Evolutionary conservation across 2,329 filamentous ascomycete species (phyloP).

Genomic region (Aspergillus phoenicis): DNA sequence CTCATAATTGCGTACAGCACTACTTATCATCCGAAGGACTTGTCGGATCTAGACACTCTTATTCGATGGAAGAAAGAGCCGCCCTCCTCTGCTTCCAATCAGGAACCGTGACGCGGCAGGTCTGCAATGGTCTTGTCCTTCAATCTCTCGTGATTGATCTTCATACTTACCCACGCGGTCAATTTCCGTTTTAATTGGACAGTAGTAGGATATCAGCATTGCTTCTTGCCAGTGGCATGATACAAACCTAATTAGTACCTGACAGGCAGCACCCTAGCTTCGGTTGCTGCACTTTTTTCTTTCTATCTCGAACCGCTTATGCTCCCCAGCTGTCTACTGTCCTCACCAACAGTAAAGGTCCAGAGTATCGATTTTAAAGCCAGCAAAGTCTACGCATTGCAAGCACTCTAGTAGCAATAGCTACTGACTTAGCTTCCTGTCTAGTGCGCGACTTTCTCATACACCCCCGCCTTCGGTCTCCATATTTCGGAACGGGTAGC

Average conservation of each 20-base stretch:
- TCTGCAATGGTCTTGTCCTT: background rate
- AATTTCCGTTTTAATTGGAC: background rate
- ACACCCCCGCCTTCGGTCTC: background rate
- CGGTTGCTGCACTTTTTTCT: background rate
- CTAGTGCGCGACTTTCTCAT: background rate
- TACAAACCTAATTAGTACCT: background rate
- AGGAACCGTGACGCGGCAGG: background rate
- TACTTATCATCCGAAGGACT: background rate
- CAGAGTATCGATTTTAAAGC: background rate
- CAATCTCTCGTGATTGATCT: background rate
- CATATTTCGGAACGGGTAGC: background rate
- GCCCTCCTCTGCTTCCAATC: background rate
- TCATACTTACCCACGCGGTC: background rate
- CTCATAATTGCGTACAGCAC: background rate
- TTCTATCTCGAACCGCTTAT: background rate
- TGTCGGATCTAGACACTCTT: background rate
- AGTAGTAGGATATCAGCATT: background rate
- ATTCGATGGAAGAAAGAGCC: background rate
- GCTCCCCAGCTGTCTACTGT: background rate
- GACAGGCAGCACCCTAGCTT: background rate
- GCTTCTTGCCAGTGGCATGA: background rate
- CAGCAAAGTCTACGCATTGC: background rate
- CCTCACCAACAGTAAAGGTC: background rate
- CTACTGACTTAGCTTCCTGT: background rate
- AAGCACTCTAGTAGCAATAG: background rate